Evolutionary conservation across 192 early-diverging fungal species (phyloP), one percentile per base, ranked within the genome.

Genomic region (Mortierella claussenii): DNA sequence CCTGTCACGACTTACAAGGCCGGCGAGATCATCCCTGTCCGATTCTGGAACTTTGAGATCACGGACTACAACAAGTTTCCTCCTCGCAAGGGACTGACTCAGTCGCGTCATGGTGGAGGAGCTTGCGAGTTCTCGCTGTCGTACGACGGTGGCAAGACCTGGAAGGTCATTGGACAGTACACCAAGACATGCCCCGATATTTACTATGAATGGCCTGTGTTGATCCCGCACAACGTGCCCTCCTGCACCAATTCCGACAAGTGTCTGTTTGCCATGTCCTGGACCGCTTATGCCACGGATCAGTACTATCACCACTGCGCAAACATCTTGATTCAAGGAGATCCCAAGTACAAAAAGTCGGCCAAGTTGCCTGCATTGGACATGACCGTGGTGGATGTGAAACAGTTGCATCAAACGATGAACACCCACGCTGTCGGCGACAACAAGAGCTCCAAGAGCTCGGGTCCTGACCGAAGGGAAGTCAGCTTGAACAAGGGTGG

Each of bases 261-360:
- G 59, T 76, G 73, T 24, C 21, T 79, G 28, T 70, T 71, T 37
- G 31, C 68, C 13, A 88, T 88, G 85, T 64, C 86, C n/a, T 92
- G 91, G 91, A 89, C 88, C 27, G 87, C 89, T 9, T 55, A 85
- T 12, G 83, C 87, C 8, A 87, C 85, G 64, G 80, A 88, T 46
- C 89, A 92, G 80, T 90, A 85, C 63, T 92, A 92, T 80, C 88
- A 86, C 82, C 87, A 89, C 76, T 90, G 89, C 58, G 89, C 86
- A 44, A 87, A 90, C 75, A 75, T 92, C 24, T 68, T 80, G 27
- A 83, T 91, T 65, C 61, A 67, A 6, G 85, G 86, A 54, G 62
- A 11, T 42, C n/a, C n/a, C n/a, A n/a, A n/a, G n/a, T n/a, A n/a
- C n/a, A n/a, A n/a, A n/a, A 45, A 65, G 49, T 43, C 28, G 23